Percentiles rank a stretch among this genome's conserved stretches.
These are phyloP conservation scores for Tanacetum coccineum DNA, from an alignment of 129 eudicot species.

Conservation along the genomic window DNA sequence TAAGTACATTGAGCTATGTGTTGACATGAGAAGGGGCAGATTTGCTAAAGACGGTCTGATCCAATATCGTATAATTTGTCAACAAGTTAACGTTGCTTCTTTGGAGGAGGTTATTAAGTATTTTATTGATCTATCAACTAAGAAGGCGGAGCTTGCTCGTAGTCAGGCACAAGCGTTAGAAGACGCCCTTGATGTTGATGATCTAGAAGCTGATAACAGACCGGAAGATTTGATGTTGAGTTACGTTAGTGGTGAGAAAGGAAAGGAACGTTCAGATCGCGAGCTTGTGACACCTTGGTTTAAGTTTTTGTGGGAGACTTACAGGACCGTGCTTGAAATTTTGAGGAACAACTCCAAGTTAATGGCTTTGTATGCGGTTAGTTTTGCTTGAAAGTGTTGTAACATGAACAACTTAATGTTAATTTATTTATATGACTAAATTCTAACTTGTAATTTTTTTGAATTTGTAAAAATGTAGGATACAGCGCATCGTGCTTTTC, in stretches of 20 bases:
- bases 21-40: constrained; percentile 77
- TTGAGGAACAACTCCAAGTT: constrained; percentile 62
- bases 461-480: constrained; percentile 29
- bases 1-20: constrained; percentile 73
- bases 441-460: background rate
- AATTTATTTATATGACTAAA: too few relatives aligned
- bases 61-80: constrained; percentile 76
- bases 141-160: constrained; percentile 50
- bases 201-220: constrained; percentile 72
- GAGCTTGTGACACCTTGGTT: constrained; percentile 84
- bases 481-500: constrained; percentile 36
- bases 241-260: constrained; percentile 77
- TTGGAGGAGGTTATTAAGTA: constrained; percentile 75
- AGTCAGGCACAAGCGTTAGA: constrained; percentile 53
- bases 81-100: constrained; percentile 39
- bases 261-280: constrained; percentile 75
- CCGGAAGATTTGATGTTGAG: constrained; percentile 85
- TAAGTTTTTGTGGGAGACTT: constrained; percentile 41
- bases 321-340: constrained; percentile 44
- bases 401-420: too few relatives aligned
- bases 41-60: constrained; percentile 80
- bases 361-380: constrained; percentile 62
- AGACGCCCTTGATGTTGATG: constrained; percentile 76
- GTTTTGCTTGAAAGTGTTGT: background rate
- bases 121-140: constrained; percentile 68